Base-by-base conservation (phyloP, 2,329 filamentous ascomycete species). In the Botrytis elliptica region DNA sequence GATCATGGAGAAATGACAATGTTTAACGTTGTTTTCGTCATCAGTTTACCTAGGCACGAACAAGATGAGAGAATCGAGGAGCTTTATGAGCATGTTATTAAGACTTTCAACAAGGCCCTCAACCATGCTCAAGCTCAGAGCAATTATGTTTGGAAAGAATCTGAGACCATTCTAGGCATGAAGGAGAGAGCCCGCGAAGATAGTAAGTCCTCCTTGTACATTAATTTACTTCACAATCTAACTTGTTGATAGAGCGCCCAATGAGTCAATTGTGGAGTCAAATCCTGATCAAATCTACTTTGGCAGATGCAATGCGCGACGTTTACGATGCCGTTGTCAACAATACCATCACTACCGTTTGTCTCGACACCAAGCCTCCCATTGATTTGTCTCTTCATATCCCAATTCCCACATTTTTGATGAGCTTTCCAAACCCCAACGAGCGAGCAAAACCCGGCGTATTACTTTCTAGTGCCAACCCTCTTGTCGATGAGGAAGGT, bases 1-100 rank as follows among this genome's bases (percentile, higher is more conserved):
- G 79, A 78, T 52, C 79, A 80, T 74, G 77, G 78, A 63, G 78
- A 76, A 29, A 95, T 98, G 93, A 94, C 91, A 76, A 98, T 98
- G 95, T 99, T 99, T 84, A 97, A 98, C 82, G 88, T 98, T 18
- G 94, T 98, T 38, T 98, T 98, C 82, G 93, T 97, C 69, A 85
- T 98, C 76, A 92, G 93, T 77, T 93, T 94, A 4, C 91, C 91
- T 68, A 89, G 91, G 70, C 86, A 95, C 73, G 93, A 97, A 80
- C 90, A 92, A 77, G 92, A 93, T 86, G 88, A 85, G 79, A 85
- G 88, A 20, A 85, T 97, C 64, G 88, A 92, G 62, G 93, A 97
- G 76, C 91, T 98, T 80, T 97, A 97, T 81, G 88, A 93, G 71
- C 93, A 97, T 81, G 91, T 98, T 57, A 92, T 95, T 76, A 96